Base-by-base conservation (phyloP, 1,284 basidiomycete species). In the Sanghuangporus weigelae region DNA sequence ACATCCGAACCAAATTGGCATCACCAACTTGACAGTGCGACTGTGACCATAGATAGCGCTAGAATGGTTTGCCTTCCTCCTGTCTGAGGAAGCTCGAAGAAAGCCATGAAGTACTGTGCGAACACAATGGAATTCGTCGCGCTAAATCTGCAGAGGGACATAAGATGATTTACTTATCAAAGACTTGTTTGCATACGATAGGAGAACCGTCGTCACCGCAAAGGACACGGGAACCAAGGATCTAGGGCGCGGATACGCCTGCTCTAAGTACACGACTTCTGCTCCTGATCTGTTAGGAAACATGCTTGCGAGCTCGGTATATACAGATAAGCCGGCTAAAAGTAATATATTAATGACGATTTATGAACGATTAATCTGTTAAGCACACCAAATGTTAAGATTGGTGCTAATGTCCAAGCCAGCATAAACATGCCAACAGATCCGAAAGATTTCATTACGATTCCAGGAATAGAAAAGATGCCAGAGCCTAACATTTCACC, bases 261-360 rank as follows among this genome's bases (percentile, higher is more conserved):
- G 77, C 59, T 80, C 78, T n/a, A 80, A 71, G 59, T 78, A 81
- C 4, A 78, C 78, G 10, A 80, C 80, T 60, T 81, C 77, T 7
- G 78, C 79, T 5, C 81, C 81, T 7, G 81, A 79, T 35, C 81
- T 74, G 59, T 77, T 73, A n/a, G 79, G 80, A 66, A 81, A 81
- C 65, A 70, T 69, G 64, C 69, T 70, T 2, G 68, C 71, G 3
- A 73, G 66, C 60, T 75, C 74, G 11, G 66, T 67, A 59, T 70
- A 74, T 11, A 71, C 53, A 5, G 68, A 62, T 11, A 74, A 58
- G 0, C 70, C 69, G 39, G 69, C 72, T 73, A 42, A 6, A 36
- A 26, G 38, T 6, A 16, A 42, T 26, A 53, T 40, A n/a, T n/a
- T 19, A 46, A 19, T 46, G 44, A 42, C 16, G 59, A 3, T 21